Base-by-base conservation (phyloP, 129 eudicot species). In the Tagetes erecta region DNA sequence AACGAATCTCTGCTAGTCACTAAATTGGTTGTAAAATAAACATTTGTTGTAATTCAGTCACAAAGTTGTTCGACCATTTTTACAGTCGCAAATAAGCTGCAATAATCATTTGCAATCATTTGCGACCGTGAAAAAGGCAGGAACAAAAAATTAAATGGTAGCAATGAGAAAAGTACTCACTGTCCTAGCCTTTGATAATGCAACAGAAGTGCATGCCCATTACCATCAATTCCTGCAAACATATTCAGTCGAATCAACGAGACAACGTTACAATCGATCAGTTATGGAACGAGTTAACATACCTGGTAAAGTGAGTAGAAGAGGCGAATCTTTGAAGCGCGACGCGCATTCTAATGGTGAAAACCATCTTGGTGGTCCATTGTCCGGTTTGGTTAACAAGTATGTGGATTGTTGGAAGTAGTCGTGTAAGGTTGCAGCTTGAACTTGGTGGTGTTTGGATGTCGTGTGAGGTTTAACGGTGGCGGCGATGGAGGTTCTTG, bases 311-410 rank as follows among this genome's bases (percentile, higher is more conserved):
- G 37, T 71, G 65, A 88, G 83, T 68, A 88, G 53, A 36, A 83
- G 87, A 56, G 95, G 95, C 41, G 88, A 76, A 31, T 57, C n/a
- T 64, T 83, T 70, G 9, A 76, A 38, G 4, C 85, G 63, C 11
- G 90, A 52, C 0, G 76, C 78, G 44, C 88, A 80, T 33, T 81
- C 89, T 80, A 79, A 64, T 3, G 91, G 91, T 46, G 88, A 81
- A 72, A 86, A 86, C 96, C 96, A 89, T 20, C 91, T 84, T 1
- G 91, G 96, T 0, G 91, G 91, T 4, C 96, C 96, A 8, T 86
- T 86, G 72, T 80, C 87, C 12, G 80, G 64, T 58, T 70, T 58
- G 13, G 67, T 50, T 7, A 69, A 69, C 82, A 86, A 2, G 63
- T 84, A 67, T 14, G 7, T 70, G 3, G 87, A 77, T 50, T 65